Base-by-base conservation (phyloP, 23 red algal species). In the Chondrus crispus region DNA sequence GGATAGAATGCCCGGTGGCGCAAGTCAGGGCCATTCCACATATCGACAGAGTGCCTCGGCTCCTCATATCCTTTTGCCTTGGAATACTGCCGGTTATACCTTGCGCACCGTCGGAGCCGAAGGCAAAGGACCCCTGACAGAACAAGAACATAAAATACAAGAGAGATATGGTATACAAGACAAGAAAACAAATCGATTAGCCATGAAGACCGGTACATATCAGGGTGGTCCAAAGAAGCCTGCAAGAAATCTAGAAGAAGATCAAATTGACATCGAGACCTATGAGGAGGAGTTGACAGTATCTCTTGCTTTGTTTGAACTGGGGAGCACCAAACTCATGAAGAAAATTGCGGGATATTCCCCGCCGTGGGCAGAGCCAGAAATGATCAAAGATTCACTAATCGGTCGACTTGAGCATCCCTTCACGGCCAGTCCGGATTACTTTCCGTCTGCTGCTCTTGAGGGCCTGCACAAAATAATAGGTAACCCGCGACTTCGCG, bases 391-490 rank as follows among this genome's bases (percentile, higher is more conserved):
- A 24, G 62, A 76, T 29, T 96, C 89, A 9, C 77, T 99, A 44
- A 93, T 99, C 11, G 85, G 66, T 12, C 90, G 90, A 29, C 74
- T 99, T 30, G 91, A 89, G 3, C 97, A 99, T 84, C 97, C 97
- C 19, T 99, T 96, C 54, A 96, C 97, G 29, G 91, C 90, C 37
- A 96, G 93, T 45, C 87, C 83, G 5, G 90, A 96, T 68, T 99
- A 96, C 85, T 99, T 96, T 82, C 91, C 97, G 28, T 96, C 94
- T 28, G 97, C 91, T 14, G 90, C 91, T 8, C 75, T 99, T 12
- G 97, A 99, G 68, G 84, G 85, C 62, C 84, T 99, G 41, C 84
- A 99, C 83, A 46, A 88, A 19, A 95, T 99, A 7, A 81, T 99
- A 28, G 86, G 50, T 7, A 87, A 96, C 35, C 63, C 69, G 33